Base-by-base conservation (phyloP, 225 moss, liverwort and hornwort species). In the Straminergon stramineum region DNA sequence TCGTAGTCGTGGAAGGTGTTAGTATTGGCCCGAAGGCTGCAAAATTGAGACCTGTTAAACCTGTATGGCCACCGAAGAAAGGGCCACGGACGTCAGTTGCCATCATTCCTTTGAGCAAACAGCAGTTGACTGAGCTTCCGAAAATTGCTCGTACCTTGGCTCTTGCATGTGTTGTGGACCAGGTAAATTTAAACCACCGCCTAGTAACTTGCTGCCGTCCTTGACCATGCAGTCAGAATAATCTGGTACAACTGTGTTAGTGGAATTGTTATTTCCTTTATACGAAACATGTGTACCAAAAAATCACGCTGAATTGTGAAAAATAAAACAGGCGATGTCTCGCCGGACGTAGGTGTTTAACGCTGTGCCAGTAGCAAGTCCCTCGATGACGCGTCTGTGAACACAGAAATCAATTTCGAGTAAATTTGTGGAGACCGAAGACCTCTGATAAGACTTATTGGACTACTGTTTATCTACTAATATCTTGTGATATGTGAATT, bases 101-200 rank as follows among this genome's bases (percentile, higher is more conserved):
- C 62, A 81, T 88, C 48, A 89, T 93, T 67, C 87, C 83, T 71
- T 92, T 97, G 69, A 96, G 90, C 81, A 94, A 92, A 90, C 96
- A 96, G 87, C 97, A 97, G 76, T 89, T 96, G 88, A 93, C 90
- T 48, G 96, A 96, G 91, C 93, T 96, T 88, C 95, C 93, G 34
- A 96, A 97, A 94, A 90, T 97, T 90, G 97, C 97, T 75, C 96
- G 96, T 76, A 92, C 96, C 77, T 91, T 97, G 94, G 97, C 96
- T 83, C 90, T 97, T 83, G 97, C 97, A 78, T 97, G 97, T 91
- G 97, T 97, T 39, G 94, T 97, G 92, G 97, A 97, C 92, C 97
- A 97, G 96, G 97, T 97, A 82, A 57, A 39, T 74, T 53, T n/a
- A n/a, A 52, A 67, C 65, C 43, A 74, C 31, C 30, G 20, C 65